Evolutionary conservation across 257 asterid species (phyloP).

Genomic region (Echites panduratus): DNA sequence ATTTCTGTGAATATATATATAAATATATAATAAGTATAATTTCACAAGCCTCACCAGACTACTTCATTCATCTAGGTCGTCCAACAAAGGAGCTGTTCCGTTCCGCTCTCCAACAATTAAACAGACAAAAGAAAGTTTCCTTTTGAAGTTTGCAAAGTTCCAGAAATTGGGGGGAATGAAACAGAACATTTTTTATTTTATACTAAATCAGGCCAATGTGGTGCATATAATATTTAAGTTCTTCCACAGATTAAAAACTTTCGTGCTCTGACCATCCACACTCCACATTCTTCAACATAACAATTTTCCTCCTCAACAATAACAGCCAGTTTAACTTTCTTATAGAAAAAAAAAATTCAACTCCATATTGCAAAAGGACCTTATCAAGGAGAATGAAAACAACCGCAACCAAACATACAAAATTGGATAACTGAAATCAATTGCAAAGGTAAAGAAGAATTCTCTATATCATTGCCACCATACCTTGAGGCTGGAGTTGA

Average conservation of each 20-base stretch:
- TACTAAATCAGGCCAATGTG: not conserved
- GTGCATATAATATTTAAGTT: not conserved
- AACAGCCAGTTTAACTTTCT: not conserved
- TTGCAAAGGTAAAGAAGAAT: not conserved
- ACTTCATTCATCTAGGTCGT: not conserved
- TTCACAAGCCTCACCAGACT: not conserved
- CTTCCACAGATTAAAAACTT: not conserved
- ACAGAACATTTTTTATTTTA: not conserved
- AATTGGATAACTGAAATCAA: not conserved
- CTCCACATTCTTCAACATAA: not conserved
- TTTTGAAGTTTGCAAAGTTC: not conserved
- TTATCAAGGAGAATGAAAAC: not conserved
- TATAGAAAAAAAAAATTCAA: not conserved
- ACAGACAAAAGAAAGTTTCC: not conserved
- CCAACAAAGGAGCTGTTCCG: not conserved
- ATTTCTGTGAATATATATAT: too few relatives aligned
- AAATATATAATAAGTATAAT: not conserved
- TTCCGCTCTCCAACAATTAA: not conserved
- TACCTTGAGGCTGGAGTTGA: constrained; percentile 98
- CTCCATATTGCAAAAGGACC: not conserved
- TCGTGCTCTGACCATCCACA: not conserved
- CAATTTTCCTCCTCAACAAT: not conserved
- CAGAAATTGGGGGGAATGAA: not conserved
- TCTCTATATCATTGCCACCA: constrained; percentile 1
- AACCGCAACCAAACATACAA: not conserved